phyloP scores from a whole-genome alignment of 495 filamentous ascomycete species.

The Hyaloscypha hepaticicola region DNA sequence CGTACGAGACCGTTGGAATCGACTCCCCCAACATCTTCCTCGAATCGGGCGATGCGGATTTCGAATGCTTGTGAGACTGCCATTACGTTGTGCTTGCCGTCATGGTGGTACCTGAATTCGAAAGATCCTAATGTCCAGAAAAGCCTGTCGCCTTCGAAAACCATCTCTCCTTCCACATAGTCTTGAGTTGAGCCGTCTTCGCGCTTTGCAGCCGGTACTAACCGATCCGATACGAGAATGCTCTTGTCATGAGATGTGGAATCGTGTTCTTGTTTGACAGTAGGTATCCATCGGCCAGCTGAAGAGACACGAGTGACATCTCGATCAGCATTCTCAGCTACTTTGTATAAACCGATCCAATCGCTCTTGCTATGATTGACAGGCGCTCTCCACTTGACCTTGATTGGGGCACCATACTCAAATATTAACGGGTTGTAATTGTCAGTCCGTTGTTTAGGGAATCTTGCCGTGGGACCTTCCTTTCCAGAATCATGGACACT shows the following conservation, averaged over 20 bases:
- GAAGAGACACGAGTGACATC: conserved; percentile 81
- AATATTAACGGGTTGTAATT: conserved; percentile 72
- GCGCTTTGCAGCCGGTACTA: conserved; percentile 42
- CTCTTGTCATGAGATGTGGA: conserved; percentile 74
- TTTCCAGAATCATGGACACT: conserved; percentile 40
- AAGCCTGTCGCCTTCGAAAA: conserved; percentile 89
- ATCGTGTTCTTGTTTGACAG: conserved; percentile 73
- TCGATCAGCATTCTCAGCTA: conserved; percentile 86
- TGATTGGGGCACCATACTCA: conserved; percentile 89
- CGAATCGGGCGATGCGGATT: conserved; percentile 75
- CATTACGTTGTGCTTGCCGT: conserved; percentile 93
- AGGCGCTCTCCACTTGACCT: conserved; percentile 89
- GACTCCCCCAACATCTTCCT: conserved; percentile 59
- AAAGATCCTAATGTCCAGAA: conserved; percentile 97
- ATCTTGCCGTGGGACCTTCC: conserved; percentile 33
- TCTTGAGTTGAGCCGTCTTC: conserved; percentile 50
- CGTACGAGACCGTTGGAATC: conserved; percentile 51
- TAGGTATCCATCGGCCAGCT: conserved; percentile 87
- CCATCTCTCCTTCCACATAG: conserved; percentile 71
- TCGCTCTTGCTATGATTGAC: conserved; percentile 88
- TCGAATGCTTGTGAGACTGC: conserved; percentile 92
- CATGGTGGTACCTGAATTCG: conserved; percentile 96
- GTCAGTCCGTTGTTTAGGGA: conserved; percentile 45
- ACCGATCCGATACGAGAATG: conserved; percentile 66
- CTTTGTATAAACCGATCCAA: conserved; percentile 93